phyloP scores from a whole-genome alignment of 2,329 filamentous ascomycete genomes.

The Cercospora canescens region DNA sequence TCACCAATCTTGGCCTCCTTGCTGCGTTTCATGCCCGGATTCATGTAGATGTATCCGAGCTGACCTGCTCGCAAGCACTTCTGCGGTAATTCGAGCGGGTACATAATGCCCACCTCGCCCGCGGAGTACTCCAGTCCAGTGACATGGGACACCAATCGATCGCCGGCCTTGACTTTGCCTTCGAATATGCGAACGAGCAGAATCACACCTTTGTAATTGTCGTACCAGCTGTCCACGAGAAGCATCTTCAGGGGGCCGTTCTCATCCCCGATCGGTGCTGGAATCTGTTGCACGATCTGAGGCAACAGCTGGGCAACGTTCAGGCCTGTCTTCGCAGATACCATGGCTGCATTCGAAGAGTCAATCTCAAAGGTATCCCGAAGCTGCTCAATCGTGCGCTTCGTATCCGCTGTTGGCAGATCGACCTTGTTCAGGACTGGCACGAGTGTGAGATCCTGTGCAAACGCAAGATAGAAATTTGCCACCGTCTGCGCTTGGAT shows the following conservation, averaged over 20 bases:
- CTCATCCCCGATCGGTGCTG: slow-evolving; percentile 73
- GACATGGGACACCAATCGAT: slow-evolving; percentile 82
- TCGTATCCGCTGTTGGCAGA: slow-evolving; percentile 83
- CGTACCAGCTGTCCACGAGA: slow-evolving; percentile 97
- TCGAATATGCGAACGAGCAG: slow-evolving; percentile 90
- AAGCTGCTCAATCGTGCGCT: slow-evolving; percentile 83
- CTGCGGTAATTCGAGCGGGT: slow-evolving; percentile 83
- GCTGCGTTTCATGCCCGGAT: slow-evolving; percentile 95
- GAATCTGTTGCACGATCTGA: slow-evolving; percentile 80
- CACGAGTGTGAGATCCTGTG: slow-evolving; percentile 81
- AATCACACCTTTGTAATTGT: slow-evolving; percentile 91
- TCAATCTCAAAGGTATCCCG: slow-evolving; percentile 84
- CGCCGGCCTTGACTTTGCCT: slow-evolving; percentile 77
- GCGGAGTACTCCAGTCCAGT: slow-evolving; percentile 89
- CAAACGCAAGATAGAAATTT: slow-evolving; percentile 97
- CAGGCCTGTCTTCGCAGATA: slow-evolving; percentile 91
- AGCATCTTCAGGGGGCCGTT: slow-evolving; percentile 76
- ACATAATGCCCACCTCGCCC: slow-evolving; percentile 95
- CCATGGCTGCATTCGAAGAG: slow-evolving; percentile 69
- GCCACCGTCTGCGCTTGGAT: slow-evolving; percentile 97
- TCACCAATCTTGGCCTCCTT: slow-evolving; percentile 96
- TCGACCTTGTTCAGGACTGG: slow-evolving; percentile 98
- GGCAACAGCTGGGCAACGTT: slow-evolving; percentile 85
- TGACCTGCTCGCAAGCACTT: slow-evolving; percentile 81
- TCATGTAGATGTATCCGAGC: slow-evolving; percentile 96